Base-by-base conservation (phyloP, 441 rosid genomes). In the Gossypium schwendimanii region DNA sequence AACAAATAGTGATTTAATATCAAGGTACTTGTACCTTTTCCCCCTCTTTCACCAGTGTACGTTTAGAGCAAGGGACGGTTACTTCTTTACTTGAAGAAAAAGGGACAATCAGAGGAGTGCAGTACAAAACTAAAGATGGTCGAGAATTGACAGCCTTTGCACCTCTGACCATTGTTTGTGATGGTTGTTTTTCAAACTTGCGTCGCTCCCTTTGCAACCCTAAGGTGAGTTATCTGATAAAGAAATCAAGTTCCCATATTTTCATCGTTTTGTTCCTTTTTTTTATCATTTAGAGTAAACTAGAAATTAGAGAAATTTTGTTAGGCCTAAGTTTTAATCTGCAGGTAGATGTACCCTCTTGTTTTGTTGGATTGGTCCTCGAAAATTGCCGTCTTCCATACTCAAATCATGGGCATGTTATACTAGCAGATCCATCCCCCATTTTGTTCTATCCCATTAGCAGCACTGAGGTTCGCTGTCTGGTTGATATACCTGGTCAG, bases 401-500 rank as follows among this genome's bases (percentile, higher is more conserved):
- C 44, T 15, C 61, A 50, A 61, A 72, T 62, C 61, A 72, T 31
- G 75, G 69, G 36, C 69, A 72, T 72, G 69, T 72, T 63, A 31
- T 72, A 50, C 50, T 72, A 33, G 75, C 69, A 62, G 75, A 72
- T 33, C 75, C 69, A 11, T 72, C 75, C 31, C 75, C 75, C 61
- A 72, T 72, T 52, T 31, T 72, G 75, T 62, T 72, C 69, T 72
- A 72, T 62, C 75, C 69, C 1, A 62, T 72, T 24, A 72, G 75
- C 63, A 31, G 75, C 23, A 31, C 61, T 1, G 75, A 72, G 57
- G 69, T 72, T 31, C 75, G 75, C 69, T 71, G 74, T 15, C 67
- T 71, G 57, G 74, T 71, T 45, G 74, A 71, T 71, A 66, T 71
- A 14, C 74, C 75, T 31, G 75, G 75, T 14, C 61, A 72, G 69